A percentile compares a stretch with the other conserved stretches of the same genome.
Conservation (phyloP, 129 eudicot species). For the Flaveria robusta region DNA sequence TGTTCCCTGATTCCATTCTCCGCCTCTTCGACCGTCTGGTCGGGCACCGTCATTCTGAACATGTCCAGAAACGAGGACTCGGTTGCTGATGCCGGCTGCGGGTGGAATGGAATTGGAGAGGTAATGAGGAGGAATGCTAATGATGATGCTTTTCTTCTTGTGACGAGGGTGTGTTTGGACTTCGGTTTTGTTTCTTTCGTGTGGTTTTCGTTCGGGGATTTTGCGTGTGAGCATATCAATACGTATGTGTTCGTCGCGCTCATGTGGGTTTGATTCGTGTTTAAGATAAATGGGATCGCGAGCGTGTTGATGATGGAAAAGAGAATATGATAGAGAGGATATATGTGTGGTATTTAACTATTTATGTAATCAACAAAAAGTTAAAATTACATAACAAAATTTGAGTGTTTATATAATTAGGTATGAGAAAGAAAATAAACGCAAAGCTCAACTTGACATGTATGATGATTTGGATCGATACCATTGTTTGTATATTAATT, state of each 20-base stretch:
- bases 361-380: not conserved
- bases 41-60: constrained; percentile 70
- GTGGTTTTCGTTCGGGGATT: not conserved
- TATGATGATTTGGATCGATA: constrained; percentile 16
- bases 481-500: constrained; percentile 21
- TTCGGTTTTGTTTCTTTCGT: not conserved
- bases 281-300: constrained; percentile 11
- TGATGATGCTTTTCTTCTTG: constrained; percentile 33
- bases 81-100: constrained; percentile 25
- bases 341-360: constrained; percentile 8
- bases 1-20: constrained; percentile 51
- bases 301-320: constrained; percentile 12
- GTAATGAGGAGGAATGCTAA: constrained; percentile 15
- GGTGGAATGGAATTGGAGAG: constrained; percentile 21
- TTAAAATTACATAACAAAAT: not conserved
- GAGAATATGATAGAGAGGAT: not conserved
- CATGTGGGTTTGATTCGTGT: constrained; percentile 26
- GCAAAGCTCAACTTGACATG: not conserved
- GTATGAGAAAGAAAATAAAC: not conserved
- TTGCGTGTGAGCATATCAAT: constrained; percentile 12
- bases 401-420: not conserved
- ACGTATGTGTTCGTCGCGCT: not conserved
- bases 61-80: constrained; percentile 50
- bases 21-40: constrained; percentile 78
- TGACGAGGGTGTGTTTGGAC: constrained; percentile 8